Evolutionary conservation across 2,329 filamentous ascomycete species (phyloP).

Genomic region (Xylariaceae sp.): DNA sequence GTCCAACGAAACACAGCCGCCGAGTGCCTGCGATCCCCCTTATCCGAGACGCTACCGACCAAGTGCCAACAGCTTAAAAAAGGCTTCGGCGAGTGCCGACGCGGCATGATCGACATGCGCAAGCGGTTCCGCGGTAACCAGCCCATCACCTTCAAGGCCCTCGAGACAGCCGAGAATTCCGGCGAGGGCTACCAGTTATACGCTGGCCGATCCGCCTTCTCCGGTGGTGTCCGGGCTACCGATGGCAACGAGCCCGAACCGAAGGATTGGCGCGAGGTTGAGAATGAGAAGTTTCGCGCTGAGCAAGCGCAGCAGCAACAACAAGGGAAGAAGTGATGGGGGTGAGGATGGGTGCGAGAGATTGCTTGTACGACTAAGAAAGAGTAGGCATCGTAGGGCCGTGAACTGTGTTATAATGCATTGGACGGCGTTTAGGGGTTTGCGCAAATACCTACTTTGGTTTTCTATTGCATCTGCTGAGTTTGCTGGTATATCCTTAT

Average conservation of each 20-base stretch:
- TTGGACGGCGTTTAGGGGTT: constrained; percentile 38
- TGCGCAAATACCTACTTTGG: constrained; percentile 23
- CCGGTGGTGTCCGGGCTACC: constrained; percentile 67
- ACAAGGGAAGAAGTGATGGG: constrained; percentile 36
- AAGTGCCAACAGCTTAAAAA: constrained; percentile 93
- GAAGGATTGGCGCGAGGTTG: constrained; percentile 68
- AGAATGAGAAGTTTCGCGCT: constrained; percentile 66
- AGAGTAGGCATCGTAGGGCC: not conserved
- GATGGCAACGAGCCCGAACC: constrained; percentile 70
- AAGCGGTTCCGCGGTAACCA: constrained; percentile 96
- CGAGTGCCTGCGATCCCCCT: constrained; percentile 86
- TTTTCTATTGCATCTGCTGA: constrained; percentile 4
- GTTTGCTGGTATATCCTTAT: not conserved
- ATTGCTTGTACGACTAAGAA: constrained; percentile 12
- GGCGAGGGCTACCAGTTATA: constrained; percentile 75
- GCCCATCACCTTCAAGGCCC: constrained; percentile 71
- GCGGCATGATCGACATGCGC: constrained; percentile 97
- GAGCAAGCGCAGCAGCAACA: constrained; percentile 40
- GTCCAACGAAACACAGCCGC: constrained; percentile 83
- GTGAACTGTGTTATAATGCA: constrained; percentile 29
- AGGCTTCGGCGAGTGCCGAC: constrained; percentile 93
- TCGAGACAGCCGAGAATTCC: constrained; percentile 66
- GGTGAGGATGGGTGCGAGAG: not conserved
- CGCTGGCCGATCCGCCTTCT: constrained; percentile 75
- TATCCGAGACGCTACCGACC: constrained; percentile 80